These are phyloP conservation scores for Hibiscus tridactylites DNA, from an alignment of 345 rosid species.

Conservation along the genomic window DNA sequence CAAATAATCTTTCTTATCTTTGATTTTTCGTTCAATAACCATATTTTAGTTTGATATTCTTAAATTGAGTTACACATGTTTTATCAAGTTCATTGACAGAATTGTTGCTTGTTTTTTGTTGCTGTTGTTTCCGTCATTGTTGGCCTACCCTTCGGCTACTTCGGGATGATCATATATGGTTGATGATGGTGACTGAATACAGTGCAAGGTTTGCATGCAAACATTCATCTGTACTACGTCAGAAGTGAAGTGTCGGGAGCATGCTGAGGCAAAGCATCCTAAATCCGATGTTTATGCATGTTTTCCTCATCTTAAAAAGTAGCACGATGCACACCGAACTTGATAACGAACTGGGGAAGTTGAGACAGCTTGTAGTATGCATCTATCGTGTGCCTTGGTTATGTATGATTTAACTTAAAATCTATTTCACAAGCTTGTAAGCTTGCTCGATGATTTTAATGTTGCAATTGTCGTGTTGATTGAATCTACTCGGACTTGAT, in stretches of 20 bases:
- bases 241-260: constrained; percentile 33
- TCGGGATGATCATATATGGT: neutral
- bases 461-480: neutral
- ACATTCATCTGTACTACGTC: constrained; percentile 31
- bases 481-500: neutral
- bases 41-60: neutral
- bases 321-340: neutral
- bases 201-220: constrained; percentile 38
- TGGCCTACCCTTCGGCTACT: neutral
- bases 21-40: neutral
- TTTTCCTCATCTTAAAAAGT: constrained; percentile 21
- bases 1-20: neutral
- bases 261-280: constrained; percentile 28
- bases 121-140: neutral
- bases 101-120: neutral
- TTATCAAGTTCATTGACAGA: neutral
- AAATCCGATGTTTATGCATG: constrained; percentile 15
- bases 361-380: neutral
- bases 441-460: neutral
- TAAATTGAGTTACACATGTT: neutral
- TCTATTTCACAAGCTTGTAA: neutral
- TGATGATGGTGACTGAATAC: constrained; percentile 1
- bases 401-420: neutral
- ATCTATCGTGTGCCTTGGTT: constrained; percentile 1
- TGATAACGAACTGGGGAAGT: neutral